Base-by-base conservation (phyloP, 768 basidiomycete species). In the Nevesoporus exiguus region DNA sequence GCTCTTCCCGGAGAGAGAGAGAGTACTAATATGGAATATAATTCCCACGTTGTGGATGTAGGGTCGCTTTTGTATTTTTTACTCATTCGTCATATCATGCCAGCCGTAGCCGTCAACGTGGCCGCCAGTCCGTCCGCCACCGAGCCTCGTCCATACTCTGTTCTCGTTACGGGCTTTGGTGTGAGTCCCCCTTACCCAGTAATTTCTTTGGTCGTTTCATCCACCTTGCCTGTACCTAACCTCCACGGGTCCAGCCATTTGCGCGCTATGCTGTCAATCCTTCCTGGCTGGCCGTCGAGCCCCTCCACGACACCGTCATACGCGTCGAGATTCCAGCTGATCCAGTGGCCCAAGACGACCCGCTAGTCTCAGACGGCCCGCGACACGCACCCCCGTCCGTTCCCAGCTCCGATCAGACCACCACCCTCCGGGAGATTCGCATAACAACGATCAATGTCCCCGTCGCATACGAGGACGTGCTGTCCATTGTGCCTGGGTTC, bases 221-320 rank as follows among this genome's bases (percentile, higher is more conserved):
- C 60, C 31, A 39, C 46, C 21, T 61, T 47, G 36, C 44, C 15
- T 40, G 44, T 49, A 42, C 61, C 62, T 66, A 48, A 65, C 66
- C 29, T 48, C 49, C 47, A 45, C 55, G 58, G 63, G 56, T 47
- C 57, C 62, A 84, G 81, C 83, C 85, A 25, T 84, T 83, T 66
- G 68, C 74, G 47, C 77, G 80, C 19, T 80, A 79, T 60, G 62
- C 72, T 47, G 75, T 76, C 51, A 88, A 88, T 61, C 86, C 87
- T 2, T 88, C 86, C 21, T 88, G 87, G 86, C 74, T 84, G 7
- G 85, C 86, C 31, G 85, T 84, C 11, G 72, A 79, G 56, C 76
- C 81, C 10, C 73, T 89, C 21, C 82, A 86, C 61, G 80, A 87
- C 65, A 71, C 74, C 39, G 60, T 80, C 53, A 69, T 86, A 9